Evolutionary conservation across 1,139 yeast species (phyloP), one percentile per base, ranked within the genome.

Genomic region (Pichia sp.): DNA sequence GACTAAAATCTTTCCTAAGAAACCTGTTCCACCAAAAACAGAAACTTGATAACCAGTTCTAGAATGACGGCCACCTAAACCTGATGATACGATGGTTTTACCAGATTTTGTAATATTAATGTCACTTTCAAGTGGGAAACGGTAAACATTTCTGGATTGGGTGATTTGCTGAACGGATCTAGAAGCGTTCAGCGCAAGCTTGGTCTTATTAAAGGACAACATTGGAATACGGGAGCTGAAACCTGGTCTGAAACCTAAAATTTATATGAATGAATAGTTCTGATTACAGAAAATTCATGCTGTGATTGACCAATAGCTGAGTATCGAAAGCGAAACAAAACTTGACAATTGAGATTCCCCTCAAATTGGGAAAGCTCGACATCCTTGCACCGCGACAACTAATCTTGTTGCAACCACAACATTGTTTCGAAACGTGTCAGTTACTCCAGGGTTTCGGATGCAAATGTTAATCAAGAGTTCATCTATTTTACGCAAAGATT

Each of bases 21-120:
- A 83, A 1, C 96, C 96, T 50, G 82, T 72, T 38, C 87, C 90
- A 14, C 96, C 96, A 64, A 88, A 88, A 4, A 88, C 93, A 8
- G 96, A 87, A 31, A 93, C 96, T 8, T 93, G 87, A 71, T 83
- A 87, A 2, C 96, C 96, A n/a, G 93, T 84, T 73, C 95, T 79
- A 41, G 96, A 87, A 11, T 95, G 85, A 58, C 89, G 78, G 43
- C 96, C 96, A 45, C 95, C 95, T 48, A 81, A 72, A 55, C 96
- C 96, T 42, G 76, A 75, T 27, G 87, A 70, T 50, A 85, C 68
- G 61, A 82, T 76, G 44, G 89, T 84, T 66, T 88, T 87, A 41
- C 96, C 96, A 53, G 77, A 74, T 60, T 82, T 76, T 56, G 95
- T 84, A 68, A 88, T 82, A 70, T 85, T 84, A 63, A 88, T 73